Base-by-base conservation (phyloP, 768 basidiomycete genomes). In the Termitomyces sp. region DNA sequence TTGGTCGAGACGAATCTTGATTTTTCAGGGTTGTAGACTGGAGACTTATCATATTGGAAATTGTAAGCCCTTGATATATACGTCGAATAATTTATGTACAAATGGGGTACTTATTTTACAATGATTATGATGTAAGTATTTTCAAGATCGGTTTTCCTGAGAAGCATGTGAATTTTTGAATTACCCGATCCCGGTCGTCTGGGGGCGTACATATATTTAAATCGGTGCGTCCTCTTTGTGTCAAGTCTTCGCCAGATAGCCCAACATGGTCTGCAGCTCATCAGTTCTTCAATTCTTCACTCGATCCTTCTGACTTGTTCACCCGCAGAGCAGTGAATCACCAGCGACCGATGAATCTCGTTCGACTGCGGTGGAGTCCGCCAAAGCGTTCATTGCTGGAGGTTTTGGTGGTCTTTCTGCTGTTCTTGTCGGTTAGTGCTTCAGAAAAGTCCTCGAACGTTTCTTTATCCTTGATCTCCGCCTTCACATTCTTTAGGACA, bases 361-460 rank as follows among this genome's bases (percentile, higher is more conserved):
- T 57, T 71, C 69, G 46, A 74, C 79, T 36, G 78, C 77, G 6
- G 66, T 74, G 40, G 80, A 82, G 49, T 78, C 76, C 45, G 71
- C 70, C 58, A 98, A 97, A 74, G 85, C 93, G 4, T 98, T 99
- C 75, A 78, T 96, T 54, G 85, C 94, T 33, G 97, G 97, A 63
- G 97, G 97, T 40, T 88, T 91, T 64, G 97, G 97, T 59, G 97
- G 97, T 62, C 77, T 87, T 54, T 78, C 84, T 61, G 90, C 89
- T 33, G 95, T 97, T 14, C 80, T 96, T 26, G 94, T 97, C 60
- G 94, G 94, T 94, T 58, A 66, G 91, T 80, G 13, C 16, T 54
- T 24, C 24, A 28, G 24, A 16, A 22, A 57, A 36, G n/a, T 33
- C 26, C 3, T 30, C 5, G 12, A 30, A 10, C 8, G 43, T 45